Percentiles rank a stretch among this genome's conserved stretches.
phyloP scores from a whole-genome alignment of 1,139 yeast genomes.

The Saccharomyces uvarum region DNA sequence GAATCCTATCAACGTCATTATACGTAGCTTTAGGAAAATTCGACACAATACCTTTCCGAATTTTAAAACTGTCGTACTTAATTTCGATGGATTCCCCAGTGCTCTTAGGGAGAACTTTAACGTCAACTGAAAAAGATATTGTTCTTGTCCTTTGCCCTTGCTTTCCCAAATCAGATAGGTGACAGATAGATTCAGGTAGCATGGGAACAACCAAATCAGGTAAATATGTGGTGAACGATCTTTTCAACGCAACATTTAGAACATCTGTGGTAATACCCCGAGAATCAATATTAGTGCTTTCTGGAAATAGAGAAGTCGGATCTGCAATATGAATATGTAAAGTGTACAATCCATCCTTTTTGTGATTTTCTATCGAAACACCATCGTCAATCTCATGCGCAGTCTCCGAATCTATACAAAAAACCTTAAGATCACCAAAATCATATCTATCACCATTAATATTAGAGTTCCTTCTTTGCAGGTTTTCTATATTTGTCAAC shows the following conservation, averaged over 20 bases:
- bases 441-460: slow-evolving; percentile 37
- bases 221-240: slow-evolving; percentile 65
- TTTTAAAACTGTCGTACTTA: slow-evolving; percentile 27
- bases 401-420: slow-evolving; percentile 72
- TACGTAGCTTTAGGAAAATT: slow-evolving; percentile 46
- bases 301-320: slow-evolving; percentile 56
- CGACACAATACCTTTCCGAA: slow-evolving; percentile 37
- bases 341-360: slow-evolving; percentile 32
- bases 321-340: slow-evolving; percentile 80
- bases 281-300: slow-evolving; percentile 4
- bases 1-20: slow-evolving; percentile 39
- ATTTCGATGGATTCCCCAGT: slow-evolving; percentile 21
- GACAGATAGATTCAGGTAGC: slow-evolving; percentile 57
- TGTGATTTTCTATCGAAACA: slow-evolving; percentile 46
- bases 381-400: slow-evolving; percentile 97
- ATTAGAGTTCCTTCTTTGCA: slow-evolving; percentile 29
- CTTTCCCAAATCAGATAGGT: slow-evolving; percentile 52
- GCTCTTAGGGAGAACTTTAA: slow-evolving; percentile 28
- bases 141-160: slow-evolving; percentile 41
- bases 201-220: slow-evolving; percentile 62
- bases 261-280: slow-evolving; percentile 39
- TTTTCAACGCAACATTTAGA: slow-evolving; percentile 52
- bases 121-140: slow-evolving; percentile 39
- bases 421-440: slow-evolving; percentile 50
- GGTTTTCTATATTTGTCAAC: slow-evolving; percentile 15